Evolutionary conservation across 768 basidiomycete species (phyloP).

Genomic region (Mycena floridula): DNA sequence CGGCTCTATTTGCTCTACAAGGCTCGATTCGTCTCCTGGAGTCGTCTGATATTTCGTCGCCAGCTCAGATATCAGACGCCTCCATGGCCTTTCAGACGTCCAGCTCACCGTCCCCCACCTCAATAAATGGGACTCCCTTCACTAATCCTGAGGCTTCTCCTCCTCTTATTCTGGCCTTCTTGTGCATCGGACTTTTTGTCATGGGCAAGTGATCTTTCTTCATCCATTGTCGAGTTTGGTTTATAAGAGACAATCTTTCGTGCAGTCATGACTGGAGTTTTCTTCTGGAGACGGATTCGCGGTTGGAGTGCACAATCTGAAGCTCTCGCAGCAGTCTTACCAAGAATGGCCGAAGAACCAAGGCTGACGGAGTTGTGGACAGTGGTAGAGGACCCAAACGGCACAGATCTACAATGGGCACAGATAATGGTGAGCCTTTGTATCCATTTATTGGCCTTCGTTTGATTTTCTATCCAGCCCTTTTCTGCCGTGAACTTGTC

Average conservation of each 20-base stretch:
- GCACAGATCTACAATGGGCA: background rate
- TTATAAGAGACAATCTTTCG: too few species aligned
- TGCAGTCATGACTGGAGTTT: background rate
- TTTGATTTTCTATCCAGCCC: background rate
- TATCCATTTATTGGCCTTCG: too few species aligned
- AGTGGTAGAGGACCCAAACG: background rate
- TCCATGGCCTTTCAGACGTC: background rate
- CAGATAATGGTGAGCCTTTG: background rate
- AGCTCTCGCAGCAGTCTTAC: background rate
- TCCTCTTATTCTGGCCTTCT: background rate
- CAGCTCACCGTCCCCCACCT: background rate
- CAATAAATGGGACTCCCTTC: background rate
- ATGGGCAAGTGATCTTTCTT: too few species aligned
- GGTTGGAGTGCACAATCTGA: background rate
- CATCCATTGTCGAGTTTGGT: too few species aligned
- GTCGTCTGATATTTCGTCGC: too few species aligned
- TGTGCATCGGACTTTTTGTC: background rate
- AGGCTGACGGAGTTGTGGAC: background rate
- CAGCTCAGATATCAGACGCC: too few species aligned
- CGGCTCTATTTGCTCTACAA: too few species aligned
- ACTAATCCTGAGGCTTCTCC: background rate
- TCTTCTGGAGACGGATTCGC: background rate
- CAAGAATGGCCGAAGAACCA: background rate
- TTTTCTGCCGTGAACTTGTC: background rate
- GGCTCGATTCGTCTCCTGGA: too few species aligned